Percentiles rank a stretch among this genome's conserved stretches.
Evolutionary conservation across 2,329 filamentous ascomycete genomes (phyloP).

Genomic region (Hysterium pulicare): DNA sequence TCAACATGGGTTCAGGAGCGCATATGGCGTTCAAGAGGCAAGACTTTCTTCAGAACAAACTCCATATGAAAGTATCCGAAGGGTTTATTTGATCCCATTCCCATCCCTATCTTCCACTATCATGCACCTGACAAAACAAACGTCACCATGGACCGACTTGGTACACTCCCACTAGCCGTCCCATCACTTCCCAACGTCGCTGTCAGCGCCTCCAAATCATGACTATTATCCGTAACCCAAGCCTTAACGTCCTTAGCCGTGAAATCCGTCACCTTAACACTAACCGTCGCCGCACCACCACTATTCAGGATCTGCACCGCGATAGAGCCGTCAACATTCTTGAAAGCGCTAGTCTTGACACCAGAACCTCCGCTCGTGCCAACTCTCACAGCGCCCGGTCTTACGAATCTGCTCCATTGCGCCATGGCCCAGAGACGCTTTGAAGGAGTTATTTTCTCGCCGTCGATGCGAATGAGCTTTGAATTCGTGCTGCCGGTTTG

Average conservation of each 20-base stretch:
- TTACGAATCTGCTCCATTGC: conserved; percentile 38
- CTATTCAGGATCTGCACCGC: conserved; percentile 38
- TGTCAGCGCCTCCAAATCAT: conserved; percentile 18
- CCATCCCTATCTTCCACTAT: no score
- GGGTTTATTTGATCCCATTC: no score
- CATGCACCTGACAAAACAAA: conserved; percentile 19
- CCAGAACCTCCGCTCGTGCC: conserved; percentile 29
- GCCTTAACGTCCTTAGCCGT: conserved; percentile 23
- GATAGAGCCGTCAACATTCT: conserved; percentile 30
- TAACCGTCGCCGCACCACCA: conserved; percentile 17
- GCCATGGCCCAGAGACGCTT: conserved; percentile 43
- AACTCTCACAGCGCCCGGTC: conserved; percentile 38
- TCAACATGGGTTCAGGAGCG: no score
- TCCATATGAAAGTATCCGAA: no score
- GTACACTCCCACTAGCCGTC: conserved; percentile 19
- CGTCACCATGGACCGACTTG: conserved; percentile 25
- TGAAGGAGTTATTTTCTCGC: conserved; percentile 32
- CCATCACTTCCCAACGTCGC: conserved; percentile 17
- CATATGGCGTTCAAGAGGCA: no score
- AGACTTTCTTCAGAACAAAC: no score
- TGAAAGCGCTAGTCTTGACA: conserved; percentile 32
- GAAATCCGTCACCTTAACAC: conserved; percentile 27
- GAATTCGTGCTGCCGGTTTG: conserved; percentile 38
- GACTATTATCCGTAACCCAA: conserved; percentile 38
- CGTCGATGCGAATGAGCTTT: conserved; percentile 33